Evolutionary conservation across 805 yeast genomes (phyloP).

Genomic region (Myxozyma lipomycoides): DNA sequence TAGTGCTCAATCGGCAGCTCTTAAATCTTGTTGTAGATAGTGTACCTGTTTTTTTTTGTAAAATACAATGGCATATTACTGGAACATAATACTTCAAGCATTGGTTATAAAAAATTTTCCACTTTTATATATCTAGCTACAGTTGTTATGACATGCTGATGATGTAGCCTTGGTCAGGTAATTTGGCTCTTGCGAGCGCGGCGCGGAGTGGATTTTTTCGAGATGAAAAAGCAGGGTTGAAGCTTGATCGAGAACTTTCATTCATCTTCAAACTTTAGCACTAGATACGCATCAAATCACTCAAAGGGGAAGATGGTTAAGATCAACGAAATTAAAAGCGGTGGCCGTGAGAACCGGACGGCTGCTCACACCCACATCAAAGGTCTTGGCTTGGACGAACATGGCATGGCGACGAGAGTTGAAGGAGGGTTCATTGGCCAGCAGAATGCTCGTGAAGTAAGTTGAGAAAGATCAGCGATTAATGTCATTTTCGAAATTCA

Average conservation of each 20-base stretch:
- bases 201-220: not conserved
- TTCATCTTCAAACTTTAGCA: not conserved
- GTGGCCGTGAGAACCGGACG: slow-evolving; percentile 58
- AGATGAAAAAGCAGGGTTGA: not conserved
- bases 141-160: too few relatives aligned
- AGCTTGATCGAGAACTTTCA: not conserved
- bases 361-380: slow-evolving; percentile 99
- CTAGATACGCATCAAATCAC: not conserved
- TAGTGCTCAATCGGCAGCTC: too few relatives aligned
- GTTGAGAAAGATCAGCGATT: not conserved
- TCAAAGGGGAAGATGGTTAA: slow-evolving; percentile 67
- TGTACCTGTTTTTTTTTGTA: not conserved
- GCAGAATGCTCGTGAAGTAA: slow-evolving; percentile 63
- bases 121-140: too few relatives aligned
- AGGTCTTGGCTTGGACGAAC: slow-evolving; percentile 85
- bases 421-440: slow-evolving; percentile 97
- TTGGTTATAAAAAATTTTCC: too few relatives aligned
- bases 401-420: slow-evolving; percentile 73
- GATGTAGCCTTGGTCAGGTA: too few relatives aligned
- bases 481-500: not conserved
- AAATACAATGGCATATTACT: too few relatives aligned
- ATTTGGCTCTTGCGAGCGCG: not conserved
- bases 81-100: too few relatives aligned
- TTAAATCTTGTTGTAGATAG: not conserved
- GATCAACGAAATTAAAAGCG: slow-evolving; percentile 69